Base-by-base conservation (phyloP, 805 yeast species). In the Metschnikowia continentalis region DNA sequence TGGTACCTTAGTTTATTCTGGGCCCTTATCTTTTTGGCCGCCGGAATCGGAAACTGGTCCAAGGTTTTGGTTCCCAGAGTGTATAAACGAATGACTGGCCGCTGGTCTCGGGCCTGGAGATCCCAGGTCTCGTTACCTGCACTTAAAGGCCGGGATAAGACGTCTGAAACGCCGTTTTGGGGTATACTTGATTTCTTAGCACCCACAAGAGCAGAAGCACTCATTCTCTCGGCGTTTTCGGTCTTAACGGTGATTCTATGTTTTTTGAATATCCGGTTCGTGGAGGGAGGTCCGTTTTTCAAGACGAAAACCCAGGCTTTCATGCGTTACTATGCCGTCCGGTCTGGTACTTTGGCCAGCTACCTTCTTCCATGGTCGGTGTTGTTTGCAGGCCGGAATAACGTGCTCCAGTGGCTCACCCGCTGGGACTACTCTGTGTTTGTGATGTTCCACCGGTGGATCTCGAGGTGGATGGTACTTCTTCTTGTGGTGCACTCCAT, bases 391-490 rank as follows among this genome's bases (percentile, higher is more conserved):
- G 61, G 61, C 5, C 46, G 61, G 20, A 58, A 58, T 39, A 59
- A 59, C 37, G 33, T 57, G 15, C 60, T 74, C 26, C 77, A 71
- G 56, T 64, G 68, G 66, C 42, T 71, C 22, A 71, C 76, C 2
- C 58, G 71, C 47, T 69, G 67, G 73, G 71, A 60, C 49, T 73
- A 56, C 49, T 67, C 83, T 0, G 72, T 84, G 20, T 84, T 81
- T 61, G 70, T 82, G 42, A 68, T 78, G 32, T 79, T 76, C 58
- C 89, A 84, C 61, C 74, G 84, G 47, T 83, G 85, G 68, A 54
- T 81, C 7, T 75, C 82, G 1, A 71, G 88, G 54, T 64, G 75
- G 11, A 61, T 71, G 35, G 46, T 74, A 2, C 66, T 74, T 30
- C 59, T 81, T 38, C 60, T 82, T 3, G 61, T 62, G 15, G 53